A percentile compares a stretch with the other conserved stretches of the same genome.
Conservation (phyloP, 75 land plant genomes). For the Cupressus sempervirens region DNA sequence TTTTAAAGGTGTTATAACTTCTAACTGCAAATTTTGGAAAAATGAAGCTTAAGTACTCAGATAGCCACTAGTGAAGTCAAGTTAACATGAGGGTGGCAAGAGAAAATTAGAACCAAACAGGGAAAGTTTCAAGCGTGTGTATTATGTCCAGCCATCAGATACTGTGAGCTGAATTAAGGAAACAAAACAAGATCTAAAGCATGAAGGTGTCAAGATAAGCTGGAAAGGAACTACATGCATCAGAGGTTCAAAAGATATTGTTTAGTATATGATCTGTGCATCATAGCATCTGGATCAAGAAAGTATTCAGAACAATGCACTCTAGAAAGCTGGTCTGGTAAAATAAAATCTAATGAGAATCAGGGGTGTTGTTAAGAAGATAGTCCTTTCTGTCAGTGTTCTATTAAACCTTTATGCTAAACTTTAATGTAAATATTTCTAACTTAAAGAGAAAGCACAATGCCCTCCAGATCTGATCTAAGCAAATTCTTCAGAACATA, state of each 20-base stretch:
- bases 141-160: not conserved
- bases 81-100: not conserved
- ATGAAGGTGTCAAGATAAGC: not conserved
- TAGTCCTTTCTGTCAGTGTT: not conserved
- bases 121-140: not conserved
- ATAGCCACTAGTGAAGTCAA: not conserved
- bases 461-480: not conserved
- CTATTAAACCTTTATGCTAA: not conserved
- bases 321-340: not conserved
- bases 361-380: not conserved
- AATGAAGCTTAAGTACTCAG: not conserved
- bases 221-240: not conserved
- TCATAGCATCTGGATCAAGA: not conserved
- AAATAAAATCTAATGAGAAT: not conserved
- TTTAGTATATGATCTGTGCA: not conserved
- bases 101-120: not conserved
- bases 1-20: not conserved
- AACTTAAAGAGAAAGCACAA: not conserved
- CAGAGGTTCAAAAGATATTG: not conserved
- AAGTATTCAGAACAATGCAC: not conserved
- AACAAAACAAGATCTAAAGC: not conserved
- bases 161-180: not conserved
- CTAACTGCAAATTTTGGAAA: not conserved
- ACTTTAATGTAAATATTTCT: not conserved
- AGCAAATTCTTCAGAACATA: not conserved